Evolutionary conservation across 257 asterid species (phyloP), one percentile per base, ranked within the genome.

Genomic region (Jaltomata sinuosa): DNA sequence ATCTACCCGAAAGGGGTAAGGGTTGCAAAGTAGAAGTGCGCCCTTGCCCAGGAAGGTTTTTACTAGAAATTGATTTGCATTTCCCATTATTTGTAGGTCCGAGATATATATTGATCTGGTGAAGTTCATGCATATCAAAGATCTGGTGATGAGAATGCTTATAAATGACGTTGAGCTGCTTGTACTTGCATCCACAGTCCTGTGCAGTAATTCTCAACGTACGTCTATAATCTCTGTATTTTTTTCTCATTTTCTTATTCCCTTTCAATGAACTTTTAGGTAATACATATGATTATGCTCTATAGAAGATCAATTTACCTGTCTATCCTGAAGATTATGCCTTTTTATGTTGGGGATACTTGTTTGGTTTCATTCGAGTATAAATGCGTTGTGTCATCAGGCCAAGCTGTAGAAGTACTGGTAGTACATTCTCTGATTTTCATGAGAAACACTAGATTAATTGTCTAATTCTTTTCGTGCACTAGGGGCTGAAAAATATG

Each of bases 151-250:
- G 91, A 89, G 90, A 84, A 81, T 15, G 78, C 86, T 69, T 80
- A 91, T 88, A 18, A 90, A 84, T 21, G 94, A 89, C 45, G 83
- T 87, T 10, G 97, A 93, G 88, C 90, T 93, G 86, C 84, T 95
- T 84, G 89, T 95, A 50, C 89, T 93, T 72, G 59, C 93, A 76
- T 95, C 98, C 65, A 87, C 86, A 76, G 86, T 83, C 79, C 86
- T 95, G 85, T 84, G 81, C 7, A 57, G n/a, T 42, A 86, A 90
- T 85, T 86, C 91, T 86, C 97, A 90, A 85, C 50, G 97, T 93
- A 76, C 86, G 38, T 55, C 80, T 55, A 27, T 36, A 76, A 47
- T 77, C 57, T 36, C 53, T 32, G 29, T 52, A 59, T 47, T 82
- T 12, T 36, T 86, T 31, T 16, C 36, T 8, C n/a, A n/a, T 53